Evolutionary conservation across 768 basidiomycete species (phyloP).

Genomic region (Termitomyces sp.): DNA sequence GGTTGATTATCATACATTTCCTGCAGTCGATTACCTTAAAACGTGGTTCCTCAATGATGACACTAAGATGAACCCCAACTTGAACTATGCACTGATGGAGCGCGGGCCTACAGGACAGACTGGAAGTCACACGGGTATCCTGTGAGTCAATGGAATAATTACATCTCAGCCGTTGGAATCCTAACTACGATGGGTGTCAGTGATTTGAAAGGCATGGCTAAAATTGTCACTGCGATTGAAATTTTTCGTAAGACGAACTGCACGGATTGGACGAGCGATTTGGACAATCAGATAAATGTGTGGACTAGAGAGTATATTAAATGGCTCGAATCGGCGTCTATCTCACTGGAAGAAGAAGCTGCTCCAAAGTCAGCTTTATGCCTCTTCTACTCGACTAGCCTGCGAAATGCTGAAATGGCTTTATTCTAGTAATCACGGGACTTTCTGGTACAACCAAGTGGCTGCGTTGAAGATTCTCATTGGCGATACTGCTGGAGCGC

Average conservation of each 20-base stretch:
- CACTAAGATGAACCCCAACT: slow-evolving; percentile 61
- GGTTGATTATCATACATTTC: background rate
- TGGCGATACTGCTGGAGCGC: slow-evolving; percentile 44
- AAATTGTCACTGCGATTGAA: slow-evolving; percentile 5
- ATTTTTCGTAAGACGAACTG: slow-evolving; percentile 29
- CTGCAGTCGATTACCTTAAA: slow-evolving; percentile 37
- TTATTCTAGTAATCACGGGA: slow-evolving; percentile 53
- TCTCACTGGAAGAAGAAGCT: slow-evolving; percentile 39
- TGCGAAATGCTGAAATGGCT: background rate
- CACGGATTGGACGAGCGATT: slow-evolving; percentile 46
- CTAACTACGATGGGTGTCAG: slow-evolving; percentile 17
- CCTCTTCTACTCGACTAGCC: background rate
- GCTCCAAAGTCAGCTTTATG: slow-evolving; percentile 42
- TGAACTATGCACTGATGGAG: slow-evolving; percentile 51
- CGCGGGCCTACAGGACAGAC: slow-evolving; percentile 31
- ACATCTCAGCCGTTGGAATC: background rate
- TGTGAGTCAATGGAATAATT: slow-evolving; percentile 27
- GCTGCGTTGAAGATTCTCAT: slow-evolving; percentile 50
- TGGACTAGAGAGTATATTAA: slow-evolving; percentile 49
- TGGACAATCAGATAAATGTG: slow-evolving; percentile 40
- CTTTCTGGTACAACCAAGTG: slow-evolving; percentile 58
- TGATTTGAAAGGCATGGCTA: slow-evolving; percentile 49
- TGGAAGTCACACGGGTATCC: slow-evolving; percentile 48
- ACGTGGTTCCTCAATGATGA: slow-evolving; percentile 55
- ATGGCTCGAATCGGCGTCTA: slow-evolving; percentile 48